phyloP scores from a whole-genome alignment of 768 basidiomycete genomes.

The Porphyrellus cyaneotinctus region DNA sequence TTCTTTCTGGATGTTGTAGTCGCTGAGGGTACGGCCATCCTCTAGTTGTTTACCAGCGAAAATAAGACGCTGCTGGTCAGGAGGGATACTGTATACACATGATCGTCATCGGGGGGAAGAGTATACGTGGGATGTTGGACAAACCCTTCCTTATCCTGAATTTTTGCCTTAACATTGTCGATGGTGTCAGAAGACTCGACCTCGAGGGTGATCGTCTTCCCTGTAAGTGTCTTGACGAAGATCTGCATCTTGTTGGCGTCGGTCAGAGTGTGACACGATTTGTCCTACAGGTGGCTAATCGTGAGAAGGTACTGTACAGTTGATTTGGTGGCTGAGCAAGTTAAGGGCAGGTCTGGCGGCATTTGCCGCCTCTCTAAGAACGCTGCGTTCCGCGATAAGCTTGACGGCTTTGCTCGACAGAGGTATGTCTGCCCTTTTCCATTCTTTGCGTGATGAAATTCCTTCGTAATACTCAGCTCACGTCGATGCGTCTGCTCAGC shows the following conservation, averaged over 20 bases:
- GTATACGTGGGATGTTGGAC: conserved; percentile 5
- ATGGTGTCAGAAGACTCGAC: conserved; percentile 29
- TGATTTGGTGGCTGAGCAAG: conserved; percentile 21
- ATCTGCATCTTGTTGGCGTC: conserved; percentile 51
- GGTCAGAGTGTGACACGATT: conserved; percentile 1
- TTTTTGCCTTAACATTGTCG: conserved; percentile 29
- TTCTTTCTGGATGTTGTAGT: conserved; percentile 99
- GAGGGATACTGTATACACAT: conserved; percentile 33
- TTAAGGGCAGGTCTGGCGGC: conserved; percentile 23
- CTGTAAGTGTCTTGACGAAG: conserved; percentile 86
- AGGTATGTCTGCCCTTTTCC: conserved; percentile 5
- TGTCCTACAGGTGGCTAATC: too few species aligned
- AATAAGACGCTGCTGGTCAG: conserved; percentile 27
- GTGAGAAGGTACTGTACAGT: conserved; percentile 34
- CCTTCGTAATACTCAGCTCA: conserved; percentile 56
- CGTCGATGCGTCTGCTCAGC: conserved; percentile 50
- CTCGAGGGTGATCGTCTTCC: conserved; percentile 31
- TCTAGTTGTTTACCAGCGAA: conserved; percentile 98
- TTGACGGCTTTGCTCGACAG: neutral
- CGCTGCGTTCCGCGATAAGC: neutral
- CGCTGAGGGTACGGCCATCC: conserved; percentile 92
- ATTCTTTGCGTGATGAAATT: conserved; percentile 26
- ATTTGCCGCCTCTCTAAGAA: neutral
- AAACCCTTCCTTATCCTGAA: conserved; percentile 69
- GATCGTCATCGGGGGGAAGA: neutral